phyloP scores from a whole-genome alignment of 495 filamentous ascomycete genomes.

The Xylaria longipes region DNA sequence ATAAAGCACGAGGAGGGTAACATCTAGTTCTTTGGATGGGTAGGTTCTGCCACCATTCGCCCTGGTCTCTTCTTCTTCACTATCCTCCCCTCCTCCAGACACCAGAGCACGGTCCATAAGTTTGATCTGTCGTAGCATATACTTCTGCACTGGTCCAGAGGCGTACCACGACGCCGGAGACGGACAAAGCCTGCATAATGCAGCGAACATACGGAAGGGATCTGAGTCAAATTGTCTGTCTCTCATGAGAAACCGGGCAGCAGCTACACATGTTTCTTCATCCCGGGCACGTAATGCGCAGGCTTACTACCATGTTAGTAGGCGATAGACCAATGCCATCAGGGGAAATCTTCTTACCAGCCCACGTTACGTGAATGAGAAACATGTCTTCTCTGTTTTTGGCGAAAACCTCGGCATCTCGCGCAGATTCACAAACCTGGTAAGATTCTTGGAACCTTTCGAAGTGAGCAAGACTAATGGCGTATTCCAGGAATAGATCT shows the following conservation, averaged over 20 bases:
- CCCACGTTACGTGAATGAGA: conserved; percentile 80
- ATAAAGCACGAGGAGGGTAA: conserved; percentile 83
- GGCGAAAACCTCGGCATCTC: conserved; percentile 80
- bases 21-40: conserved; percentile 47
- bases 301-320: conserved; percentile 50
- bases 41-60: conserved; percentile 35
- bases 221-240: conserved; percentile 85
- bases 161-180: conserved; percentile 65
- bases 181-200: conserved; percentile 69
- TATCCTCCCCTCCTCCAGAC: conserved; percentile 28
- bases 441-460: conserved; percentile 70
- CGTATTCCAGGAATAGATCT: conserved; percentile 88
- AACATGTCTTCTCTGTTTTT: conserved; percentile 69
- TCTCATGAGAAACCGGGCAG: conserved; percentile 82
- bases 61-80: conserved; percentile 34
- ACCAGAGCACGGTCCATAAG: conserved; percentile 69
- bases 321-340: neutral
- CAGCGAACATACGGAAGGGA: conserved; percentile 79
- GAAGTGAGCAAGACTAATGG: conserved; percentile 69
- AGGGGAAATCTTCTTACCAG: conserved; percentile 58
- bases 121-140: conserved; percentile 87
- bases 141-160: conserved; percentile 76
- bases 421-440: conserved; percentile 72
- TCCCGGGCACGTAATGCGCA: conserved; percentile 84
- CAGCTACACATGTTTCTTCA: conserved; percentile 73